Percentiles rank a stretch among this genome's conserved stretches.
Evolutionary conservation across 495 filamentous ascomycete species (phyloP).

Genomic region (Penicillium chermesinum): DNA sequence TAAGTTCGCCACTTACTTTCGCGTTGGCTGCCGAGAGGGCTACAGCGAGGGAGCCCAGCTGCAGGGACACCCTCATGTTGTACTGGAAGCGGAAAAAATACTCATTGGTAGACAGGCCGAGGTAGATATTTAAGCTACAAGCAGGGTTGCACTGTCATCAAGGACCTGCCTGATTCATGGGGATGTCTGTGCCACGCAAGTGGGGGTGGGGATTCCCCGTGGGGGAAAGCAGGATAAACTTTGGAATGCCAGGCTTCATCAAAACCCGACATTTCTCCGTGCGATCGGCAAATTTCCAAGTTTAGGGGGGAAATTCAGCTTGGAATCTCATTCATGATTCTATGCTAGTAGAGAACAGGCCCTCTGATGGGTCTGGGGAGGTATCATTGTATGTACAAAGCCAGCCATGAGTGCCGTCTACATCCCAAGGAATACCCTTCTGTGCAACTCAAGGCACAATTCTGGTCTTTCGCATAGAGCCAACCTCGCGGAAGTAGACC

Average conservation of each 20-base stretch:
- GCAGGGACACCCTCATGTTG: too few relatives aligned
- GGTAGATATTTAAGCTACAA: neutral
- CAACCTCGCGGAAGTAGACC: neutral
- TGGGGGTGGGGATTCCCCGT: neutral
- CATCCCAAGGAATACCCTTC: neutral
- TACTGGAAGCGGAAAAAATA: too few relatives aligned
- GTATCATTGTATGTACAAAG: slow-evolving; percentile 3
- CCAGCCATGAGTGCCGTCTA: neutral
- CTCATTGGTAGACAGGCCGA: neutral
- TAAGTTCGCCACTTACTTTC: slow-evolving; percentile 13
- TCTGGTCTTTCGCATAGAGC: neutral
- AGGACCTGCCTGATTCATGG: neutral
- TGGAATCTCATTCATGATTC: neutral
- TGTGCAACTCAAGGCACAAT: neutral
- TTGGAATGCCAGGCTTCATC: neutral
- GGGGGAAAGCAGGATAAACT: neutral
- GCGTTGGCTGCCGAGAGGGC: too few relatives aligned
- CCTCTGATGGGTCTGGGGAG: neutral
- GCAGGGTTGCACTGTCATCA: neutral
- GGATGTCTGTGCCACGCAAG: neutral
- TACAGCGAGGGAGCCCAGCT: too few relatives aligned
- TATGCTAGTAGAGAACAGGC: neutral
- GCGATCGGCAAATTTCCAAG: neutral
- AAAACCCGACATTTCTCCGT: slow-evolving; percentile 1
- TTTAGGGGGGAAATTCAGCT: neutral